phyloP scores from a whole-genome alignment of 805 yeast genomes.

The Metschnikowia gruessii region DNA sequence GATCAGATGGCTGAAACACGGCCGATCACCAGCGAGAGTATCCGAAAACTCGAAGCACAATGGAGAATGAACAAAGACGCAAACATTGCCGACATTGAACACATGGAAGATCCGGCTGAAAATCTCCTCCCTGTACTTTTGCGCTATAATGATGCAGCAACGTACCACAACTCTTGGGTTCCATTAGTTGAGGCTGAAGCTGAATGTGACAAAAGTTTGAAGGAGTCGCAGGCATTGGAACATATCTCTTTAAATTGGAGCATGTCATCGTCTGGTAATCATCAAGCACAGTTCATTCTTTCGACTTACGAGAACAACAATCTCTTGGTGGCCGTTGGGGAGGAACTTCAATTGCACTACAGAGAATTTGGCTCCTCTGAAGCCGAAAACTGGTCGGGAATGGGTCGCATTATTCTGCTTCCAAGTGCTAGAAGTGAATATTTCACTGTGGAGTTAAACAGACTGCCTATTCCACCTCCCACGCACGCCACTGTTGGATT shows the following conservation, averaged over 20 bases:
- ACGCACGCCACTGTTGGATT: constrained; percentile 61
- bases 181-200: constrained; percentile 82
- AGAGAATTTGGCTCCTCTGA: constrained; percentile 56
- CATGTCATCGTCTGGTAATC: constrained; percentile 58
- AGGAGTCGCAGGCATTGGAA: constrained; percentile 75
- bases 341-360: constrained; percentile 58
- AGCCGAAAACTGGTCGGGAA: constrained; percentile 62
- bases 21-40: constrained; percentile 59
- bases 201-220: constrained; percentile 68
- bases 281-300: constrained; percentile 64
- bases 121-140: constrained; percentile 69
- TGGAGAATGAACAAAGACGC: constrained; percentile 77
- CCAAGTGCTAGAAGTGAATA: constrained; percentile 62
- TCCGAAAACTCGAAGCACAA: constrained; percentile 68
- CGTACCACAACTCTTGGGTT: constrained; percentile 80
- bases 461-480: constrained; percentile 47
- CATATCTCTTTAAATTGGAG: constrained; percentile 76
- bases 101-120: constrained; percentile 32
- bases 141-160: constrained; percentile 78
- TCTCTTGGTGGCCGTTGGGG: constrained; percentile 77
- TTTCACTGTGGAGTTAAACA: constrained; percentile 65
- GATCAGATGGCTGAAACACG: constrained; percentile 57
- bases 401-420: constrained; percentile 66
- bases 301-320: constrained; percentile 65
- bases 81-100: constrained; percentile 62